Base-by-base conservation (phyloP, 768 basidiomycete genomes). In the Amyloporia xantha region DNA sequence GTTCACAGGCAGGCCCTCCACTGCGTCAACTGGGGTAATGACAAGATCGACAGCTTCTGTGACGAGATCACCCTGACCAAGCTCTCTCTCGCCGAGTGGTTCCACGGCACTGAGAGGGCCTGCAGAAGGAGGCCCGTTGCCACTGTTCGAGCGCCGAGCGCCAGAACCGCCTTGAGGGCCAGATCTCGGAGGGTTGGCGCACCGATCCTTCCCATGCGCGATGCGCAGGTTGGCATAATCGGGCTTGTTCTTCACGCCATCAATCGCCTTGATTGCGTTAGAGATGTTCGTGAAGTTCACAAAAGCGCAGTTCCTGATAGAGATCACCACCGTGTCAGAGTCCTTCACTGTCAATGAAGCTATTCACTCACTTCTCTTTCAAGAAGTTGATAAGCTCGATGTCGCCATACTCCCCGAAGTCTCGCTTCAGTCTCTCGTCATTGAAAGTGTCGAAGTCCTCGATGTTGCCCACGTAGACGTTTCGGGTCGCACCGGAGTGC, bases 261-360 rank as follows among this genome's bases (percentile, higher is more conserved):
- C 95, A 60, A 98, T 94, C n/a, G 95, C 93, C 72, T 97, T 97
- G 75, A 93, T 92, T 11, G 93, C 92, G 62, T 94, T 94, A 44
- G 85, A 83, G 56, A 96, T 82, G 70, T 93, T 93, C 27, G 92
- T 95, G 58, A 93, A 95, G 72, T 95, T 96, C 60, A 92, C 86
- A 62, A 93, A 99, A 25, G 91, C 91, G 63, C 92, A 94, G 69
- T 92, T 91, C 78, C 90, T 93, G 49, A 36, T 47, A 20, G 30
- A 35, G 44, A 37, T 21, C 21, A 28, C 36, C 30, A 10, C 33
- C 33, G 9, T n/a, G n/a, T 35, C n/a, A 12, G 10, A n/a, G 38
- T 39, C 46, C 27, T n/a, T 37, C 41, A 48, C 15, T 37, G 26
- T 3, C 10, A 35, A 5, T 1, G 27, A 42, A 4, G 17, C 48